phyloP scores from a whole-genome alignment of 192 early-diverging fungal genomes.

The Mortierella alpina region DNA sequence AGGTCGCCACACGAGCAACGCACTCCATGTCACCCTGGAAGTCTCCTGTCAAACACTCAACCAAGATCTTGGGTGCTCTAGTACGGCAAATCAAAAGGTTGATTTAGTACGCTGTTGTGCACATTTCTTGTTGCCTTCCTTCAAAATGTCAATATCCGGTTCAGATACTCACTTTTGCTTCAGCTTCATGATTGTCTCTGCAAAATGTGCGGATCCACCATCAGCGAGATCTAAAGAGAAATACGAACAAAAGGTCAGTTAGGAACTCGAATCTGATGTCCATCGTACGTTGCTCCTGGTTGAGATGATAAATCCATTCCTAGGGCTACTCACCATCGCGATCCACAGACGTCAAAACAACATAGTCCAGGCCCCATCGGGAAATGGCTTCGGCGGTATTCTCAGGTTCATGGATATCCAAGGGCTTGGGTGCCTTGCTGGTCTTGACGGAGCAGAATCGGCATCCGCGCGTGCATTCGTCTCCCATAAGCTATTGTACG shows the following conservation, averaged over 20 bases:
- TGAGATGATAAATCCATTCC: not conserved
- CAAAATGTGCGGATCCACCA: constrained; percentile 94
- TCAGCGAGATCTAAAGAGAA: constrained; percentile 79
- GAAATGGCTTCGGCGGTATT: constrained; percentile 93
- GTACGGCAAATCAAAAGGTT: constrained; percentile 7
- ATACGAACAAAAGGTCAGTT: constrained; percentile 2
- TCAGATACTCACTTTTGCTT: constrained; percentile 75
- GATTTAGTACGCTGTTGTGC: not conserved
- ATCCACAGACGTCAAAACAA: constrained; percentile 98
- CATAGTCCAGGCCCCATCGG: constrained; percentile 95
- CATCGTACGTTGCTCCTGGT: not conserved
- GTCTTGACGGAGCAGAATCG: constrained; percentile 99
- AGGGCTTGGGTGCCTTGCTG: constrained; percentile 80
- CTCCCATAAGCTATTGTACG: constrained; percentile 83
- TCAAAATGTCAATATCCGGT: not conserved
- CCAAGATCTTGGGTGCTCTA: constrained; percentile 90
- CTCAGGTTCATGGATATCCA: constrained; percentile 92
- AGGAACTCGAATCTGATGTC: not conserved
- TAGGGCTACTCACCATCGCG: constrained; percentile 74
- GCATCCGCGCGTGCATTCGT: constrained; percentile 97
- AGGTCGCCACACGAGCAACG: constrained; percentile 86
- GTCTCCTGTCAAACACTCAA: constrained; percentile 97
- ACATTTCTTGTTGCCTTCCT: not conserved
- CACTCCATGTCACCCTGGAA: constrained; percentile 82
- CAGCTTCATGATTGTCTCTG: constrained; percentile 87